Conservation (phyloP, 306 rosid species). For the Glycine soja region DNA sequence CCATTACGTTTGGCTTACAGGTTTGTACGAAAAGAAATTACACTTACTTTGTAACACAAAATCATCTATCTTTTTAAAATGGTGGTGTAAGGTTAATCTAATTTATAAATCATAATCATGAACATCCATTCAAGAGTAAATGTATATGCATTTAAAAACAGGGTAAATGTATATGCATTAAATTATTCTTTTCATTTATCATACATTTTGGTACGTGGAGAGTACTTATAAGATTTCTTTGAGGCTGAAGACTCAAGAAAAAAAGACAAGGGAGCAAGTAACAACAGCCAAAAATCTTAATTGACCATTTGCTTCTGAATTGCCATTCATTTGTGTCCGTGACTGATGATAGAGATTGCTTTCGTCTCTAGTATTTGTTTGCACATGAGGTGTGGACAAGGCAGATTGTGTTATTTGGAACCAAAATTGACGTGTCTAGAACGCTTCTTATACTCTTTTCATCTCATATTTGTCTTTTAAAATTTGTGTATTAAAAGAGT, state of each 20-base stretch:
- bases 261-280: background rate
- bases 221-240: background rate
- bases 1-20: no score
- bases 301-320: background rate
- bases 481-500: no score
- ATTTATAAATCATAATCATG: background rate
- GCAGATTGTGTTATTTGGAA: no score
- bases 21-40: no score
- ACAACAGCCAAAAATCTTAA: constrained; percentile 15
- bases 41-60: no score
- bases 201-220: background rate
- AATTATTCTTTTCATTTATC: background rate
- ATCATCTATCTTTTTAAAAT: no score
- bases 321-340: background rate
- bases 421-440: no score
- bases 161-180: no score
- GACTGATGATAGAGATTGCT: background rate
- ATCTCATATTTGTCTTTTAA: no score
- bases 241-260: background rate
- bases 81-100: background rate
- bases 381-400: background rate
- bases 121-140: background rate
- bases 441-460: no score
- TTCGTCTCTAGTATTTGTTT: background rate
- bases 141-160: background rate